Evolutionary conservation across 75 land plant species (phyloP).

Genomic region (Gnetum montanum): DNA sequence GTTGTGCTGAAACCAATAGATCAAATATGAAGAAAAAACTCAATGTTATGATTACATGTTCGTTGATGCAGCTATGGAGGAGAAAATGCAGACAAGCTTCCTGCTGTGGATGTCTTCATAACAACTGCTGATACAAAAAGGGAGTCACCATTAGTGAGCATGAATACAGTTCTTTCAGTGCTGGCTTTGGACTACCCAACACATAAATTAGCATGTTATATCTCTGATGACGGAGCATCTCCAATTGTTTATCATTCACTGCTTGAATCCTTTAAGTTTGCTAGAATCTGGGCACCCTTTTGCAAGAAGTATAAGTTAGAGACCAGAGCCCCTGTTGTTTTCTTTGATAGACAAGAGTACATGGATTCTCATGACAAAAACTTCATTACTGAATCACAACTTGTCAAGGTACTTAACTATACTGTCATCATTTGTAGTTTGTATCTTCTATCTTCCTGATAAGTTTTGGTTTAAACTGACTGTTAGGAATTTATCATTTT

Average conservation of each 20-base stretch:
- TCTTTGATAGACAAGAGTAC: slow-evolving; percentile 6
- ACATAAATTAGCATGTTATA: slow-evolving; percentile 9
- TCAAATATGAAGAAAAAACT: no score
- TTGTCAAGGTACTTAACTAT: slow-evolving; percentile 23
- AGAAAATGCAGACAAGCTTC: slow-evolving; percentile 3
- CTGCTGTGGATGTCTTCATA: neutral
- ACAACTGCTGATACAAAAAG: slow-evolving; percentile 6
- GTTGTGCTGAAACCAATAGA: no score
- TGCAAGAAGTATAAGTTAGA: slow-evolving; percentile 23
- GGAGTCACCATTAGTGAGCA: neutral
- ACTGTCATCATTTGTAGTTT: no score
- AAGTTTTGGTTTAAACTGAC: neutral
- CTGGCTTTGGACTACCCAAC: slow-evolving; percentile 11
- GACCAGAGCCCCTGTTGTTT: slow-evolving; percentile 25
- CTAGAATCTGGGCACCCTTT: slow-evolving; percentile 39
- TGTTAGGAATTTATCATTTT: neutral
- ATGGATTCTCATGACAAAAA: neutral
- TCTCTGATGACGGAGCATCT: slow-evolving; percentile 18
- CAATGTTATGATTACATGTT: no score
- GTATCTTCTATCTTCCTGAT: neutral
- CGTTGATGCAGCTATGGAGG: slow-evolving; percentile 2
- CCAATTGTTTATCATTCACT: slow-evolving; percentile 22
- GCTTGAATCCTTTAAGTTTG: slow-evolving; percentile 27
- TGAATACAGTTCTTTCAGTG: slow-evolving; percentile 5
- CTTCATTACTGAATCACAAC: slow-evolving; percentile 13